Evolutionary conservation across 2,329 filamentous ascomycete species (phyloP), one percentile per base, ranked within the genome.

Genomic region (Fusarium tanahbumbuense): DNA sequence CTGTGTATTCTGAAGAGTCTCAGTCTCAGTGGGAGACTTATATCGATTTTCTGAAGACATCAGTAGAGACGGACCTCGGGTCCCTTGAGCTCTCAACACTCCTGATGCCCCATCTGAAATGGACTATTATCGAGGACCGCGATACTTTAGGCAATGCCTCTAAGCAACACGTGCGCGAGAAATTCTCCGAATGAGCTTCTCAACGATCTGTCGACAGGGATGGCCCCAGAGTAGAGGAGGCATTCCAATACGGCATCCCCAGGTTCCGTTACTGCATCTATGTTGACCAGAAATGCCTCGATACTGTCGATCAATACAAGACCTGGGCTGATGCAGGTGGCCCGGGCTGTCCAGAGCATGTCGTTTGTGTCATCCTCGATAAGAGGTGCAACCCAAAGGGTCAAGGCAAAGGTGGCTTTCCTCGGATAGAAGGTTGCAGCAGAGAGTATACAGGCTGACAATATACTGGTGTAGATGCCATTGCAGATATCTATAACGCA

Each of bases 41-140:
- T 9, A 40, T 70, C 13, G 67, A 68, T 6, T 64, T 71, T 44
- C 9, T 71, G 0, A 68, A 64, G 10, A 47, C 48, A 34, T n/a
- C 55, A 10, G 55, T 71, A 1, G 48, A 67, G 6, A n/a, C n/a
- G n/a, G n/a, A n/a, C n/a, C 49, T 70, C 0, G 15, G 56, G 6
- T 18, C 6, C 2, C 3, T 12, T 3, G 57, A 68, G 8, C 50
- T 70, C 2, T 44, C 23, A 1, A 23, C 49, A 0, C 54, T 68
- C 0, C 42, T 70, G 2, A 44, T n/a, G 18, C 42, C 42, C 2
- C 48, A 58, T 9, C 9, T 66, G 0, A n/a, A 71, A 27, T 71
- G 64, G 68, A 30, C 22, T 1, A 37, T 62, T 3, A 45, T 71
- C 4, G 56, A 71, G 20, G 53, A 69, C 12, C 20, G 8, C 1